Percentiles rank a stretch among this genome's conserved stretches.
Evolutionary conservation across 202 grass and related monocot genomes (phyloP).

Genomic region (Elaeis oleifera): DNA sequence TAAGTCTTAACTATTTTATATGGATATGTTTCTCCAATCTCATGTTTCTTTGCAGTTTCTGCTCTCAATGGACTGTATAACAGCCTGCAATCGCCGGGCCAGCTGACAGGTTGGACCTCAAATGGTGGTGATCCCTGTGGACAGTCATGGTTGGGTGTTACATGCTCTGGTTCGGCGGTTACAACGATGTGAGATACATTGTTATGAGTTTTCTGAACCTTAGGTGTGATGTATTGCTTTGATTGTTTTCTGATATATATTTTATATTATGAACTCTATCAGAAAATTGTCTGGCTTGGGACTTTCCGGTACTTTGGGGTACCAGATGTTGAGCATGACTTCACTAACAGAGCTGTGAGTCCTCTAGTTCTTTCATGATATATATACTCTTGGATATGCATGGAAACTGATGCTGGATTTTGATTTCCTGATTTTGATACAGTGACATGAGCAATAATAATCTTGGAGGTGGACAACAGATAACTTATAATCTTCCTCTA

Average conservation of each 20-base stretch:
- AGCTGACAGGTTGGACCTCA: constrained; percentile 57
- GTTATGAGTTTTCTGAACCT: no score
- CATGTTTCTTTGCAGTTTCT: constrained; percentile 45
- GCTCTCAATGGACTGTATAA: constrained; percentile 69
- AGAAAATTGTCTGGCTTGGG: no score
- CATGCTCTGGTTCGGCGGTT: constrained; percentile 70
- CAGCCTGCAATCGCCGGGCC: constrained; percentile 60
- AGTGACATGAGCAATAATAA: constrained; percentile 74
- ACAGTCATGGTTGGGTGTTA: constrained; percentile 55
- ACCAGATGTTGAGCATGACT: no score
- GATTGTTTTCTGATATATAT: no score
- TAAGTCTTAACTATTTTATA: no score
- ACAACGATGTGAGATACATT: constrained; percentile 48
- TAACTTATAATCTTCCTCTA: constrained; percentile 90
- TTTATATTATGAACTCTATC: no score
- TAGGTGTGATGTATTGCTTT: no score
- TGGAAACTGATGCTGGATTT: no score
- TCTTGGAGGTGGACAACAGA: constrained; percentile 51
- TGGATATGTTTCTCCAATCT: constrained; percentile 6
- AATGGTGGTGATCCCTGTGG: constrained; percentile 68
- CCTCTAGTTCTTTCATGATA: no score
- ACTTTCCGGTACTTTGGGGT: no score
- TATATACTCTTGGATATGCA: no score
- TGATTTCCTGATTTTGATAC: constrained; percentile 11
- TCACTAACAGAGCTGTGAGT: no score